Conservation (phyloP, 2,329 filamentous ascomycete species). For the Ophiostoma pallidulum region DNA sequence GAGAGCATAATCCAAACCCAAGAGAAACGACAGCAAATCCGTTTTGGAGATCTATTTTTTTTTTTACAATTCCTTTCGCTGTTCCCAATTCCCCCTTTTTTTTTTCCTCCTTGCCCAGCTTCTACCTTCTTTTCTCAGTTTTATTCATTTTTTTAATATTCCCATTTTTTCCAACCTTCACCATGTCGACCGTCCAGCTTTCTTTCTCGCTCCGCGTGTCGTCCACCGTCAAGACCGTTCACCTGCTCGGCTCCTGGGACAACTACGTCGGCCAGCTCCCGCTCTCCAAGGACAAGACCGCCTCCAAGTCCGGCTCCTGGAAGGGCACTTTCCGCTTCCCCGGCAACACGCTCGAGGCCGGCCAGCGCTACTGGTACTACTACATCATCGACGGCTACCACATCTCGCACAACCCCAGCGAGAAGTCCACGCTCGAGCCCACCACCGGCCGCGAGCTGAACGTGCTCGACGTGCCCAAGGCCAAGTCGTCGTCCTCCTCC, state of each 20-base stretch:
- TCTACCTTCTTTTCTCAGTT: conserved; percentile 26
- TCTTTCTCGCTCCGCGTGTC: conserved; percentile 95
- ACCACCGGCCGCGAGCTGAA: conserved; percentile 96
- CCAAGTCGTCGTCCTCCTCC: conserved; percentile 34
- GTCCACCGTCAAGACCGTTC: conserved; percentile 92
- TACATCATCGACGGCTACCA: conserved; percentile 99
- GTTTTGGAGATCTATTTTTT: background rate
- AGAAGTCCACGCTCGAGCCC: conserved; percentile 82
- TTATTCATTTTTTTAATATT: conserved; percentile 25
- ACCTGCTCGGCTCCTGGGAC: conserved; percentile 97
- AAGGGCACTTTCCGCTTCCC: conserved; percentile 96
- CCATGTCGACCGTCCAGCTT: conserved; percentile 85
- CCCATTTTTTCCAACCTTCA: conserved; percentile 30
- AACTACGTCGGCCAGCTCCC: conserved; percentile 92
- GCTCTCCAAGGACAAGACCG: conserved; percentile 75
- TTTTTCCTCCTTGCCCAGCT: conserved; percentile 12
- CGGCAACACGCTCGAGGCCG: conserved; percentile 72
- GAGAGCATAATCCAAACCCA: no score
- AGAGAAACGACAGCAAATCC: no score
- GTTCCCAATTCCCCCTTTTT: background rate
- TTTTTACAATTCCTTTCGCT: no score
- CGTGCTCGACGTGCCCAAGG: conserved; percentile 82
- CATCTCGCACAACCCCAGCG: conserved; percentile 89
- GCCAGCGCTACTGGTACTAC: conserved; percentile 99
- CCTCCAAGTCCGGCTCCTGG: conserved; percentile 84